Evolutionary conservation across 768 basidiomycete genomes (phyloP).

Genomic region (Gymnopilus junonius): DNA sequence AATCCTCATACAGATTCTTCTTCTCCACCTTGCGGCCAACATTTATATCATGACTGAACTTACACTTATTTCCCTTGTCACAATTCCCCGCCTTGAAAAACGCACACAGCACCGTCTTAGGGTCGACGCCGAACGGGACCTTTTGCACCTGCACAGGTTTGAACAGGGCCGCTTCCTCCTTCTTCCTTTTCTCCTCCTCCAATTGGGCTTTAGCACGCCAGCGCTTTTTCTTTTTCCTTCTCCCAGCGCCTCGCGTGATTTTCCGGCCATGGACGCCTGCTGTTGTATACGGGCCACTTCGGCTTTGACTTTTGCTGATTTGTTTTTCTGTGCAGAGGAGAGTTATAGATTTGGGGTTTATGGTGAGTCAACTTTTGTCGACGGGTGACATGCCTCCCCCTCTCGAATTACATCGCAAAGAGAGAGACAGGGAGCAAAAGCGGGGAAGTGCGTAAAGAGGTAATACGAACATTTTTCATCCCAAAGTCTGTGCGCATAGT

Average conservation of each 20-base stretch:
- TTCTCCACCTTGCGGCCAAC: conserved; percentile 93
- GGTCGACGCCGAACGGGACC: conserved; percentile 94
- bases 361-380: background rate
- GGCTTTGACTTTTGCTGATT: conserved; percentile 90
- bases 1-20: conserved; percentile 92
- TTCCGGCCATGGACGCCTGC: conserved; percentile 74
- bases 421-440: background rate
- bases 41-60: conserved; percentile 94
- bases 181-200: conserved; percentile 83
- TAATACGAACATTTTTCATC: conserved; percentile 76
- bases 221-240: conserved; percentile 88
- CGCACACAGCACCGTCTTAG: conserved; percentile 91
- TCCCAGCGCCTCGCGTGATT: conserved; percentile 76
- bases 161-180: conserved; percentile 84
- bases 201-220: conserved; percentile 73
- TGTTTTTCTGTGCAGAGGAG: conserved; percentile 75
- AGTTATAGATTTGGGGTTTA: background rate
- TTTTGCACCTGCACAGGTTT: conserved; percentile 83
- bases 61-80: conserved; percentile 95
- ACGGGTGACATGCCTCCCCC: background rate
- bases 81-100: conserved; percentile 93
- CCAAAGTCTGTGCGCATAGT: conserved; percentile 66
- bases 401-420: background rate
- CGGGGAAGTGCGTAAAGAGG: background rate
- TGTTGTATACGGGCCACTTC: conserved; percentile 81